Evolutionary conservation across 2,329 filamentous ascomycete species (phyloP), one percentile per base, ranked within the genome.

Genomic region (Nakataea oryzae): DNA sequence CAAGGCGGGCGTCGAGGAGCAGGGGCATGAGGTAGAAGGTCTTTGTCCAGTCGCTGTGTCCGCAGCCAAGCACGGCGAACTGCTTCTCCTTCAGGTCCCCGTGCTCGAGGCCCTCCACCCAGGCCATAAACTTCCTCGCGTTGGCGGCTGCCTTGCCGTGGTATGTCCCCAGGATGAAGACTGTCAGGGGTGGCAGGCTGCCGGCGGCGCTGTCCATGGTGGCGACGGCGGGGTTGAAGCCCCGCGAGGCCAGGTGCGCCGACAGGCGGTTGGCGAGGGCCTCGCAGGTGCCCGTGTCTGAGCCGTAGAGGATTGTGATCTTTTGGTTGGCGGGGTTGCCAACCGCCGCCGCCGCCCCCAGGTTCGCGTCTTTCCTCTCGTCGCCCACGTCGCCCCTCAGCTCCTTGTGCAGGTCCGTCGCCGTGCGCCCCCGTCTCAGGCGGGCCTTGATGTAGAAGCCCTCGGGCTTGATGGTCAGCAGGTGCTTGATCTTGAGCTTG

Each of bases 391-490:
- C 61, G 8, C 62, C 64, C 0, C 60, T 41, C 3, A 67, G 63
- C 13, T 61, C 41, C 13, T 61, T 34, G 32, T 69, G 57, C 8
- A 67, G 63, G 41, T 62, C 30, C 75, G 71, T 70, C 1, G 75
- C 67, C 9, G 70, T 72, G 54, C 75, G 66, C 0, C 72, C 71
- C 41, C 83, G 75, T 17, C 86, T 76, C 17, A 87, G 73, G 0
- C 73, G 77, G 2, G 83, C 83, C 59, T 79, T 77, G 71, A 89
- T 85, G 47, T 76, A 76, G 67, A 89, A 83, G 60, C 83, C 78
- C 26, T 84, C 80, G 0, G 84, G 84, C 71, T 86, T 87, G 66
- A 87, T 76, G 0, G 84, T 86, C 54, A 87, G 69, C 0, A 79
- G 81, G 64, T 79, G 74, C 62, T 81, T 77, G 62, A 85, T 72